Percentiles rank a stretch among this genome's conserved stretches.
Conservation (phyloP, 176 grass and related monocot species). For the Musa beccarii region DNA sequence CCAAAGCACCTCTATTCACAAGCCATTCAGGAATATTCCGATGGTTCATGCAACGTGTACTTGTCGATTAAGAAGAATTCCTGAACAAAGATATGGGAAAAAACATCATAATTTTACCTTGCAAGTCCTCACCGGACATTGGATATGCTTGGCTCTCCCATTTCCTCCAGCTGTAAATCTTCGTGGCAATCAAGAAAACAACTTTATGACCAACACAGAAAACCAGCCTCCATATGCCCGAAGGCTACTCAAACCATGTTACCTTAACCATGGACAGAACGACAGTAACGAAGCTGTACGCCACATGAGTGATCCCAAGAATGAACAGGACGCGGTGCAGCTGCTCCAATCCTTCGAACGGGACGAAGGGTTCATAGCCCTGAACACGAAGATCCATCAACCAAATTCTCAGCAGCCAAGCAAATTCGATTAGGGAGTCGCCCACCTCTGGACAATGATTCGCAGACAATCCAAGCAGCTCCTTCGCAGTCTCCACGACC, state of each 20-base stretch:
- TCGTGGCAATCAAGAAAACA: constrained; percentile 7
- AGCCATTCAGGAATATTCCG: background rate
- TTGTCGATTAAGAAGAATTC: background rate
- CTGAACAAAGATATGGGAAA: background rate
- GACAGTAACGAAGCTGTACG: constrained; percentile 86
- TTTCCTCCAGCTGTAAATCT: constrained; percentile 99
- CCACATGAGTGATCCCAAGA: constrained; percentile 86
- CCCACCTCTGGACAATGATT: constrained; percentile 53
- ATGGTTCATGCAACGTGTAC: background rate
- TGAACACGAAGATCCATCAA: constrained; percentile 25
- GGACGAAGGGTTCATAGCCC: constrained; percentile 94
- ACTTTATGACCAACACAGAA: background rate
- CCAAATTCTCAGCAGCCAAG: background rate
- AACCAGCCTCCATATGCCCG: background rate
- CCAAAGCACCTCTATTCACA: background rate
- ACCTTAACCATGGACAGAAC: constrained; percentile 94
- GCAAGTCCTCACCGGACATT: constrained; percentile 58
- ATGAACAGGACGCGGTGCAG: constrained; percentile 85
- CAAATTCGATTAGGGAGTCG: background rate
- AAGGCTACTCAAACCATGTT: background rate
- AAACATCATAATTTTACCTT: constrained; percentile 36
- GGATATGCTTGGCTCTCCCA: constrained; percentile 62
- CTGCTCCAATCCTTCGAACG: constrained; percentile 80
- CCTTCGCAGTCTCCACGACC: background rate
- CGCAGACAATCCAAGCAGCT: constrained; percentile 20